Evolutionary conservation across 345 rosid genomes (phyloP).

Genomic region (Rhodamnia rubescens): DNA sequence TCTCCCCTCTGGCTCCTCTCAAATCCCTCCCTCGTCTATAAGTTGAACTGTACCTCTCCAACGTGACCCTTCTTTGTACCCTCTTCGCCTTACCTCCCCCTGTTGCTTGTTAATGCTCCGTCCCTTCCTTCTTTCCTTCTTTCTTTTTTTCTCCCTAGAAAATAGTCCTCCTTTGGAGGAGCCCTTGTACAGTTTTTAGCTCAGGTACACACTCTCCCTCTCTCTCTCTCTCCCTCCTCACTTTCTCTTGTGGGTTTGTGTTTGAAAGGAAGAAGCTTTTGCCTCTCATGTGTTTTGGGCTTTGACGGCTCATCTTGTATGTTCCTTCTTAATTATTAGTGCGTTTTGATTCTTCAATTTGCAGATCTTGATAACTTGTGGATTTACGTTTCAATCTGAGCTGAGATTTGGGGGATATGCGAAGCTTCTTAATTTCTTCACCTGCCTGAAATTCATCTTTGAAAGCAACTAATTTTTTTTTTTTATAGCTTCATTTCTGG

Average conservation of each 20-base stretch:
- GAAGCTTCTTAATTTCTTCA: background rate
- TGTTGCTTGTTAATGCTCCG: background rate
- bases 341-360: background rate
- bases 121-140: background rate
- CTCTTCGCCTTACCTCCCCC: background rate
- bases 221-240: background rate
- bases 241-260: background rate
- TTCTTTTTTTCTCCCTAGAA: too few relatives aligned
- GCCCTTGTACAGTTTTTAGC: constrained; percentile 20
- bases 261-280: background rate
- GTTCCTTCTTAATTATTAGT: background rate
- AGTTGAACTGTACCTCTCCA: background rate
- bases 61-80: background rate
- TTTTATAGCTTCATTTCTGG: background rate
- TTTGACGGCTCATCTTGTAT: background rate
- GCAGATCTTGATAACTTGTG: background rate
- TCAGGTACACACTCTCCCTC: constrained; percentile 2
- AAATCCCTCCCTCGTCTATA: constrained; percentile 7
- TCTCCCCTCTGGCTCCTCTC: background rate
- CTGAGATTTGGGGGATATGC: background rate
- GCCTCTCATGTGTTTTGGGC: background rate
- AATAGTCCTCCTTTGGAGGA: background rate
- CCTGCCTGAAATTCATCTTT: background rate
- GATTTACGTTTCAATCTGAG: background rate
- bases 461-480: background rate